phyloP scores from a whole-genome alignment of 352 stramenopile species.

The Globisporangium nagaii region DNA sequence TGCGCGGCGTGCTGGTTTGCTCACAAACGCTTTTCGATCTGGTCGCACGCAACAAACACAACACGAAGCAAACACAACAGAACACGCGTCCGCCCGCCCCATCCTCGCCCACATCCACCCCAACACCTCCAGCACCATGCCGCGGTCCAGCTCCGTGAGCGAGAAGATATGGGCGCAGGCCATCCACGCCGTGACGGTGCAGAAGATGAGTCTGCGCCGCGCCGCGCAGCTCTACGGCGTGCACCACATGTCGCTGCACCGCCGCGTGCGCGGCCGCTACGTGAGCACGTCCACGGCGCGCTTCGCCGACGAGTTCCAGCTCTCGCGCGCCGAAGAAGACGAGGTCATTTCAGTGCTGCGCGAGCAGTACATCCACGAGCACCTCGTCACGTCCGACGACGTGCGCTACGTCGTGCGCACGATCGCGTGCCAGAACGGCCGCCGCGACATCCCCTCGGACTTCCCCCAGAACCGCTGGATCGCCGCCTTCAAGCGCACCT shows the following conservation, averaged over 20 bases:
- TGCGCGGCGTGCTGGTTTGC: neutral
- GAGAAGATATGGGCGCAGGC: slow-evolving; percentile 36
- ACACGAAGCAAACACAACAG: neutral
- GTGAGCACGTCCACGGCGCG: neutral
- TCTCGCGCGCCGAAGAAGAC: slow-evolving; percentile 46
- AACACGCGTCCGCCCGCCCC: no score
- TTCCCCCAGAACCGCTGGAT: slow-evolving; percentile 52
- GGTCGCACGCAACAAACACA: slow-evolving; percentile 3
- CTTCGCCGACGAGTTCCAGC: slow-evolving; percentile 15
- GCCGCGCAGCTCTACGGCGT: slow-evolving; percentile 37
- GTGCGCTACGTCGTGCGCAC: slow-evolving; percentile 59
- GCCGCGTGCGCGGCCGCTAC: slow-evolving; percentile 13
- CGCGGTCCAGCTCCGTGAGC: no score
- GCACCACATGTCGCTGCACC: slow-evolving; percentile 40
- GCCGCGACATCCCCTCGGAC: slow-evolving; percentile 28
- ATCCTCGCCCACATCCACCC: no score
- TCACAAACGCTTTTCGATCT: neutral
- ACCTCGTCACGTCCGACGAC: slow-evolving; percentile 31
- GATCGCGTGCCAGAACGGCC: slow-evolving; percentile 37
- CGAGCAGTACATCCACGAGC: slow-evolving; percentile 48
- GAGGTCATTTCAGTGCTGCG: slow-evolving; percentile 42
- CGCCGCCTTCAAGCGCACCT: slow-evolving; percentile 43
- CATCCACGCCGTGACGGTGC: slow-evolving; percentile 34
- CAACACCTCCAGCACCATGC: no score
- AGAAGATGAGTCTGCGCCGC: slow-evolving; percentile 38